These are phyloP conservation scores for Mycosphaerella sp. DNA, from an alignment of 2,329 filamentous ascomycete species.

Conservation along the genomic window DNA sequence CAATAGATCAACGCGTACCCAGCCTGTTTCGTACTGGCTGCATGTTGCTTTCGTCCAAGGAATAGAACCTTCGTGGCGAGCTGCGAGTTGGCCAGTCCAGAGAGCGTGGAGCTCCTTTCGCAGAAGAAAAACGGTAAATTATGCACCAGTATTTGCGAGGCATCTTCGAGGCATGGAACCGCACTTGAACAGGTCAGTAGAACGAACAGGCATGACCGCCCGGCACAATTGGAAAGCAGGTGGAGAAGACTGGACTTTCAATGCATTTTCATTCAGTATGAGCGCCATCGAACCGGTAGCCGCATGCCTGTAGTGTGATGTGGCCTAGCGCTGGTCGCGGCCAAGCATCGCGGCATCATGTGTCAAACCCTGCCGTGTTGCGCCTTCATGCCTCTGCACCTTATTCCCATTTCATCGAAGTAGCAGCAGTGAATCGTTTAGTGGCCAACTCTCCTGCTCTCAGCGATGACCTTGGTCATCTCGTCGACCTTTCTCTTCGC, in stretches of 20 bases:
- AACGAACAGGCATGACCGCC: neutral
- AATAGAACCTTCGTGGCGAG: no score
- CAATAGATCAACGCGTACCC: no score
- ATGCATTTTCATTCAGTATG: conserved; percentile 23
- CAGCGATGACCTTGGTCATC: conserved; percentile 95
- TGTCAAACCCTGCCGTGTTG: conserved; percentile 12
- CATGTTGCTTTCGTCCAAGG: no score
- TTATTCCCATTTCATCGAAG: conserved; percentile 9
- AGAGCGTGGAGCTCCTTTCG: no score
- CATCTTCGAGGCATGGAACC: no score
- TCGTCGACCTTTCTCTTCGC: conserved; percentile 99
- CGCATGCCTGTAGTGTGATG: conserved; percentile 7
- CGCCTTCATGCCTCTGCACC: conserved; percentile 21
- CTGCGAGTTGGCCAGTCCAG: no score
- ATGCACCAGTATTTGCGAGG: no score
- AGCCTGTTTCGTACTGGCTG: no score
- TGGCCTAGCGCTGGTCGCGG: conserved; percentile 7
- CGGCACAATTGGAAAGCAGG: neutral
- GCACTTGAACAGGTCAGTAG: neutral
- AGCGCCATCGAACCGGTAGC: conserved; percentile 15
- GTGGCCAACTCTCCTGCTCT: conserved; percentile 75
- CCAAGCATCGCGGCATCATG: conserved; percentile 10
- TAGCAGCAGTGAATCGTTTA: conserved; percentile 38
- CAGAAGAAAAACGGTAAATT: no score
- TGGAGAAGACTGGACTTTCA: conserved; percentile 10